Evolutionary conservation across 129 eudicot species (phyloP).

Genomic region (Daucus carota): DNA sequence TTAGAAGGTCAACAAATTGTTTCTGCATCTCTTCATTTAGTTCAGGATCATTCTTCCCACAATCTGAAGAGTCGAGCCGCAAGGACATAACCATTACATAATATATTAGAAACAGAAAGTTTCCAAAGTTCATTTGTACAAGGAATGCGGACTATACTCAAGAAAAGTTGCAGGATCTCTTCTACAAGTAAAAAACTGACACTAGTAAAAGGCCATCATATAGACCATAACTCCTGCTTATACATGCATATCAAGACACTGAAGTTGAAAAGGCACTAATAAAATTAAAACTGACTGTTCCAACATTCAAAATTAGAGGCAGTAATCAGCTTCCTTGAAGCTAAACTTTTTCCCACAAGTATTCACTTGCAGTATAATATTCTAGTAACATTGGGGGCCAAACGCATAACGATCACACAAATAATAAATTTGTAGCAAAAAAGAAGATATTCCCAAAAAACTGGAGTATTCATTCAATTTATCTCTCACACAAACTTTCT

Average conservation of each 20-base stretch:
- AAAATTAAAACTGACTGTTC: background rate
- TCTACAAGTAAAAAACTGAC: background rate
- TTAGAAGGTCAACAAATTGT: conserved; percentile 31
- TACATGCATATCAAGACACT: background rate
- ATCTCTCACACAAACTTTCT: no score
- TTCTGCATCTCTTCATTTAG: conserved; percentile 36
- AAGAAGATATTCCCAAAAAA: no score
- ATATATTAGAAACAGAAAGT: background rate
- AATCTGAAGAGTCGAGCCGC: conserved; percentile 21
- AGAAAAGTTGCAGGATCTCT: background rate
- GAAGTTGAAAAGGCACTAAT: background rate
- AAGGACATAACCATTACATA: background rate
- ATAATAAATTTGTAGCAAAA: no score
- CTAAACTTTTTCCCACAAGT: no score
- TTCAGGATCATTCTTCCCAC: conserved; percentile 35
- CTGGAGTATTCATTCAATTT: no score
- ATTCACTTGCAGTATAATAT: no score
- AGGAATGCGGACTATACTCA: background rate
- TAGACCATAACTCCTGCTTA: background rate
- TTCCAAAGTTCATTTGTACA: background rate
- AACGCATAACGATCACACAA: no score
- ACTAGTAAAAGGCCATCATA: background rate
- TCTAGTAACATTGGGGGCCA: no score
- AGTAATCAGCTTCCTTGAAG: background rate
- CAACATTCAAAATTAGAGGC: background rate